These are phyloP conservation scores for Tillandsia fasciculata DNA, from an alignment of 176 grass and related monocot genomes.

Conservation along the genomic window DNA sequence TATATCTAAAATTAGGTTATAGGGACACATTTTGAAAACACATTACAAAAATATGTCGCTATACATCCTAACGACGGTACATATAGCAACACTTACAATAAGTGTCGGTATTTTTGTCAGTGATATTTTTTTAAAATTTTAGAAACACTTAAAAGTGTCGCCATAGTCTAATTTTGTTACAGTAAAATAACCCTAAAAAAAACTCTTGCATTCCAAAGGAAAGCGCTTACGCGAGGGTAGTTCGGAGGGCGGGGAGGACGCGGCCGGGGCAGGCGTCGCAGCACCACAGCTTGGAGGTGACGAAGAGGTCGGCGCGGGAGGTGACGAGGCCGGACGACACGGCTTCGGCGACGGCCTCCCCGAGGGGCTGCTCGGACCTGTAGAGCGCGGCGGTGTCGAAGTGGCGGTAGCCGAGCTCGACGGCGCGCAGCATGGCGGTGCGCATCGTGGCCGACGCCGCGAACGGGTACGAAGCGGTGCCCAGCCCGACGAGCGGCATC, in stretches of 20 bases:
- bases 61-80: too few relatives aligned
- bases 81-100: too few relatives aligned
- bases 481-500: conserved; percentile 40
- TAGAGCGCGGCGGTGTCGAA: conserved; percentile 41
- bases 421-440: conserved; percentile 15
- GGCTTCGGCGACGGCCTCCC: conserved; percentile 31
- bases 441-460: conserved; percentile 9
- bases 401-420: conserved; percentile 46
- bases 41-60: too few relatives aligned
- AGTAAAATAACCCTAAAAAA: too few relatives aligned
- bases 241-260: conserved; percentile 5
- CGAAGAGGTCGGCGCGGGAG: conserved; percentile 41
- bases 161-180: too few relatives aligned
- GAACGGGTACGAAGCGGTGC: conserved; percentile 6
- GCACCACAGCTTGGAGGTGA: conserved; percentile 54
- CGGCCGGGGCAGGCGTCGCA: conserved; percentile 16
- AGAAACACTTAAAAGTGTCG: too few relatives aligned
- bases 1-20: too few relatives aligned
- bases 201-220: not conserved
- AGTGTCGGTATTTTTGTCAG: too few relatives aligned
- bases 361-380: conserved; percentile 36
- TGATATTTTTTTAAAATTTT: too few relatives aligned
- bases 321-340: conserved; percentile 21
- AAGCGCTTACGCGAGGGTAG: not conserved
- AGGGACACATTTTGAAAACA: too few relatives aligned